These are phyloP conservation scores for Aspergillus transmontanensis DNA, from an alignment of 2,329 filamentous ascomycete genomes.

Conservation along the genomic window DNA sequence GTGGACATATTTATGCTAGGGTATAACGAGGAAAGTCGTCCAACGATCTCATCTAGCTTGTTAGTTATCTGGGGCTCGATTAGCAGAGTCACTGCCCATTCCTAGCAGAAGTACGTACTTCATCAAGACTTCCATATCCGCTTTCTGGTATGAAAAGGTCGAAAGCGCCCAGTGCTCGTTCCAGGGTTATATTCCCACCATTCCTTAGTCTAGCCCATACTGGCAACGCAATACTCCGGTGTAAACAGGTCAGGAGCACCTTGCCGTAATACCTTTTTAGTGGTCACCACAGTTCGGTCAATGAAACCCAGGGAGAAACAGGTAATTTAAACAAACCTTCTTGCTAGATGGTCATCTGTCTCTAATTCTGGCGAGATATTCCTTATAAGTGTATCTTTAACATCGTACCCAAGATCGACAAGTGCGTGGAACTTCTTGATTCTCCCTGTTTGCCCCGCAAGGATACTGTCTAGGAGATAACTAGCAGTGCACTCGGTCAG, in stretches of 20 bases:
- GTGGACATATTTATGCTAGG: constrained; percentile 59
- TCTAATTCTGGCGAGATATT: constrained; percentile 64
- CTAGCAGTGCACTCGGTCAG: constrained; percentile 56
- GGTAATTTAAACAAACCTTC: constrained; percentile 50
- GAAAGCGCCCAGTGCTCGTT: constrained; percentile 77
- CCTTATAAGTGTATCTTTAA: constrained; percentile 77
- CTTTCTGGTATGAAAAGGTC: constrained; percentile 86
- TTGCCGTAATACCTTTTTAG: constrained; percentile 72
- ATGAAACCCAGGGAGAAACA: constrained; percentile 1
- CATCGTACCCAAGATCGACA: constrained; percentile 76
- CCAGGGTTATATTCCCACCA: constrained; percentile 62
- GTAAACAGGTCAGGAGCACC: constrained; percentile 74
- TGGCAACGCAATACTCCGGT: constrained; percentile 75
- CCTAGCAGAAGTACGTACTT: constrained; percentile 52
- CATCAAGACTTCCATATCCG: constrained; percentile 70
- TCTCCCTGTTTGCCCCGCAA: constrained; percentile 70
- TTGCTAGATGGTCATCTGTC: constrained; percentile 73
- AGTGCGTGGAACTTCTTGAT: constrained; percentile 71
- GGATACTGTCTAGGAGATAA: constrained; percentile 65
- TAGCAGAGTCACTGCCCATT: constrained; percentile 9
- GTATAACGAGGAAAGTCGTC: constrained; percentile 56
- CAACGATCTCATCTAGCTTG: constrained; percentile 67
- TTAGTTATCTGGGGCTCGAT: constrained; percentile 56
- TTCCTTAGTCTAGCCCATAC: constrained; percentile 68
- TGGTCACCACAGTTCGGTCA: not conserved